Evolutionary conservation across 2,329 filamentous ascomycete genomes (phyloP).

Genomic region (Ploettnerulaceae sp.): DNA sequence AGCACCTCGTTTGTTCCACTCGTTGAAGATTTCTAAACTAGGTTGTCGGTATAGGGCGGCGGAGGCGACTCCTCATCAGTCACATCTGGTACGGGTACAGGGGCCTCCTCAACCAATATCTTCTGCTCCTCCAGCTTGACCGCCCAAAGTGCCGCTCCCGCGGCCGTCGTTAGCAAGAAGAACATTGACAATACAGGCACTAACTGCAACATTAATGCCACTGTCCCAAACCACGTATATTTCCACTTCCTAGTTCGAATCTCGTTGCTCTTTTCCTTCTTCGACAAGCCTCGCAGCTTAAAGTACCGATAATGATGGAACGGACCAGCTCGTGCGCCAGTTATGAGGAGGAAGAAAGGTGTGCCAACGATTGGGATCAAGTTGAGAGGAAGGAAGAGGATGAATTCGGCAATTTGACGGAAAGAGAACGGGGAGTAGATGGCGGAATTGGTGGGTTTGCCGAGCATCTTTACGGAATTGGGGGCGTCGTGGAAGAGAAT

Average conservation of each 20-base stretch:
- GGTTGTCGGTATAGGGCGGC: slow-evolving; percentile 30
- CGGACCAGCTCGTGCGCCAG: slow-evolving; percentile 80
- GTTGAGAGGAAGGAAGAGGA: slow-evolving; percentile 76
- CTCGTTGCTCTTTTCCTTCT: slow-evolving; percentile 67
- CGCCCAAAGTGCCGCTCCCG: slow-evolving; percentile 82
- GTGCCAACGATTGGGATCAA: slow-evolving; percentile 80
- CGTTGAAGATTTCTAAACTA: slow-evolving; percentile 17
- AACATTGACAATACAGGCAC: slow-evolving; percentile 89
- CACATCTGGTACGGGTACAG: slow-evolving; percentile 6
- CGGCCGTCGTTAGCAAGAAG: slow-evolving; percentile 82
- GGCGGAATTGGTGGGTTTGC: slow-evolving; percentile 70
- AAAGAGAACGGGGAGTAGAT: slow-evolving; percentile 86
- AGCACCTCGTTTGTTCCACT: no score
- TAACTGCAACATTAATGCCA: slow-evolving; percentile 81
- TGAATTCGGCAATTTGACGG: slow-evolving; percentile 82
- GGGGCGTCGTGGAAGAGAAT: slow-evolving; percentile 62
- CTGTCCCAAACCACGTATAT: slow-evolving; percentile 89
- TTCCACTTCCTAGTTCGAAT: slow-evolving; percentile 67
- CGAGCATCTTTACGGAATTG: slow-evolving; percentile 72
- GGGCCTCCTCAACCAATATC: slow-evolving; percentile 22
- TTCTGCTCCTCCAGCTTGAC: slow-evolving; percentile 63
- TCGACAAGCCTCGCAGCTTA: slow-evolving; percentile 68
- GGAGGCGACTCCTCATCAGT: slow-evolving; percentile 24
- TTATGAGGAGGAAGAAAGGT: slow-evolving; percentile 81
- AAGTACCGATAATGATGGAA: slow-evolving; percentile 91